phyloP scores from a whole-genome alignment of 164 flowering plant genomes.

The Chimonanthus praecox region DNA sequence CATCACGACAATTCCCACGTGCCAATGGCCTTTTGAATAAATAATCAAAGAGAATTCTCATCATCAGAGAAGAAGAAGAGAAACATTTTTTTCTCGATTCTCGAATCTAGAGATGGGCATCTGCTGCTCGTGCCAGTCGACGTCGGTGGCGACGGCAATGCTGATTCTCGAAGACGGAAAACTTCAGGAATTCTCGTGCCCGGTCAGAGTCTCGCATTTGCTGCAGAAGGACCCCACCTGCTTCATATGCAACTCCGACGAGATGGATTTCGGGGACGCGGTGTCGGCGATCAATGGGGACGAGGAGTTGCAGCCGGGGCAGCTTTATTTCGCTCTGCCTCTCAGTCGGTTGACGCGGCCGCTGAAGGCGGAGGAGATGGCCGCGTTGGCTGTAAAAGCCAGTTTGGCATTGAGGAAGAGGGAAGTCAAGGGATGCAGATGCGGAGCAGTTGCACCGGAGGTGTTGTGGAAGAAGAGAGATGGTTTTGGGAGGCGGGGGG shows the following conservation, averaged over 20 bases:
- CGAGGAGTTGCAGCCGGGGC: constrained; percentile 68
- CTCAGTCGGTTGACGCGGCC: constrained; percentile 36
- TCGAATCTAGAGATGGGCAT: constrained; percentile 29
- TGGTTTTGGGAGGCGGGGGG: not conserved
- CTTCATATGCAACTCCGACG: constrained; percentile 85
- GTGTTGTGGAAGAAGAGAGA: not conserved
- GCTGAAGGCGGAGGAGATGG: constrained; percentile 67
- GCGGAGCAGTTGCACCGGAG: constrained; percentile 3
- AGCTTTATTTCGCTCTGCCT: constrained; percentile 76
- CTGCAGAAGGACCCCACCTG: constrained; percentile 43
- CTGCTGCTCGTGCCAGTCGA: constrained; percentile 50
- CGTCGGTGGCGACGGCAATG: constrained; percentile 58
- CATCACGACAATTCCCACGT: not conserved
- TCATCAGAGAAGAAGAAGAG: not conserved
- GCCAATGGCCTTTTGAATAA: no score
- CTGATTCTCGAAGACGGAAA: constrained; percentile 62
- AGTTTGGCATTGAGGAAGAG: constrained; percentile 41
- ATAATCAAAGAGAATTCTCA: not conserved
- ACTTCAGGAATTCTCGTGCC: constrained; percentile 61
- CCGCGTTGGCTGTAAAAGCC: constrained; percentile 90
- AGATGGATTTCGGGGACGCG: constrained; percentile 77
- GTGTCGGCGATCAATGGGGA: constrained; percentile 49
- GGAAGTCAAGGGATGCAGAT: constrained; percentile 3
- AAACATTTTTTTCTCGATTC: no score
- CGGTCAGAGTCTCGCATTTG: constrained; percentile 62